These are phyloP conservation scores for Hemileccinum impolitum DNA, from an alignment of 768 basidiomycete species.

Conservation along the genomic window DNA sequence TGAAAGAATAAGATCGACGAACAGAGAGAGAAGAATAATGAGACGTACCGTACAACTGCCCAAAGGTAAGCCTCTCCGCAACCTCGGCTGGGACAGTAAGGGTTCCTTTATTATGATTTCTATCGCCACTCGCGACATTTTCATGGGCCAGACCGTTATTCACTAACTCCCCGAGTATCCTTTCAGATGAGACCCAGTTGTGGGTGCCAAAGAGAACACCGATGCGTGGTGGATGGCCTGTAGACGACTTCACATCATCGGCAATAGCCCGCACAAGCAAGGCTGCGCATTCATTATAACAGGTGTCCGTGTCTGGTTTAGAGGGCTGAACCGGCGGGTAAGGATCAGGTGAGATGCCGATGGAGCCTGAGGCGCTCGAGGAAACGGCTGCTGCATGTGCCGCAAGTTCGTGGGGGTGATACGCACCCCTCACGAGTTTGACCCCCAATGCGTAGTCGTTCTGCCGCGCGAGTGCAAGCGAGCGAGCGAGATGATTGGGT, in stretches of 20 bases:
- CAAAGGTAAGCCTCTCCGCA: slow-evolving; percentile 66
- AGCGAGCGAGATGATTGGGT: slow-evolving; percentile 61
- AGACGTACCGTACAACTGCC: slow-evolving; percentile 75
- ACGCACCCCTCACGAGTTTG: slow-evolving; percentile 92
- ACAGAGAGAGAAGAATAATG: not conserved
- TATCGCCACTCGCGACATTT: not conserved
- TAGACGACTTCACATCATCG: slow-evolving; percentile 41
- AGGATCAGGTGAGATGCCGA: slow-evolving; percentile 55
- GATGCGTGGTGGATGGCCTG: slow-evolving; percentile 30
- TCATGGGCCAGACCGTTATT: slow-evolving; percentile 43
- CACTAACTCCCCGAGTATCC: slow-evolving; percentile 61
- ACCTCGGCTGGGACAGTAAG: slow-evolving; percentile 50
- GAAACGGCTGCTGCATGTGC: slow-evolving; percentile 34
- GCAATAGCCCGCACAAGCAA: slow-evolving; percentile 55
- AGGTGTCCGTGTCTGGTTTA: slow-evolving; percentile 71
- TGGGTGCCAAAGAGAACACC: slow-evolving; percentile 87
- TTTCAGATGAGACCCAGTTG: slow-evolving; percentile 65
- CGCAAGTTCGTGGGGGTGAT: slow-evolving; percentile 72
- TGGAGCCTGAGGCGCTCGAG: slow-evolving; percentile 9
- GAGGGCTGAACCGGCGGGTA: slow-evolving; percentile 64
- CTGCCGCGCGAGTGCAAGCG: slow-evolving; percentile 60
- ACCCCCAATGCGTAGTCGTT: slow-evolving; percentile 77
- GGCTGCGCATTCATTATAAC: slow-evolving; percentile 62
- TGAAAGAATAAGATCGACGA: not conserved
- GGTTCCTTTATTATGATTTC: slow-evolving; percentile 26